Base-by-base conservation (phyloP, 2,329 filamentous ascomycete species). In the Xylaria multiplex region DNA sequence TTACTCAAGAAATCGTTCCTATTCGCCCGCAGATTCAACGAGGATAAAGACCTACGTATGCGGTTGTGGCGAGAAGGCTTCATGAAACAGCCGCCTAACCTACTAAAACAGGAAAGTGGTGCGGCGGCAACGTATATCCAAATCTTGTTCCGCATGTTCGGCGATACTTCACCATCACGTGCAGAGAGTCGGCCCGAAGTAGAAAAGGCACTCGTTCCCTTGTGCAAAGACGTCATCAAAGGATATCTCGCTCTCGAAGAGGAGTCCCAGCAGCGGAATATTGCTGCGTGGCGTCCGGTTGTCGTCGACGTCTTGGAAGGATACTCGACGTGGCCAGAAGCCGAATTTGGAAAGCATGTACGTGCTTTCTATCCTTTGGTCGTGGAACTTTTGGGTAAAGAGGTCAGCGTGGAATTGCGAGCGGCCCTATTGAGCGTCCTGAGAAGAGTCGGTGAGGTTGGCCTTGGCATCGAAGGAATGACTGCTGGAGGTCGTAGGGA, bases 51-150 rank as follows among this genome's bases (percentile, higher is more conserved):
- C 71, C 84, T 99, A 43, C 90, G 96, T 52, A 97, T 97, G 86
- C 89, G 93, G 19, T 85, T 99, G 19, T 99, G 96, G 93, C 87
- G 93, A 57, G 96, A 99, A 78, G 96, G 96, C 0, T 99, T 99
- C 84, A 99, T 99, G 96, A 97, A 97, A 81, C 96, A 99, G 77
- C 95, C 96, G 16, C 96, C 96, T 2, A 99, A 99, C 75, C 84
- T 99, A 13, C 86, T 99, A 35, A 99, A 99, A 82, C 96, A 99
- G 78, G 96, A 99, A 81, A 93, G 89, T 67, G 95, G 96, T 46
- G 92, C 91, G 62, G 96, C 96, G 0, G 92, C 93, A 2, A 97
- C 96, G 1, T 99, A 99, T 77, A 93, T 99, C 42, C 91, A 91
- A 68, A 99, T 99, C 71, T 83, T 99, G 32, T 93, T 99, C 81